Base-by-base conservation (phyloP, 495 filamentous ascomycete genomes). In the Beverwykella pulmonaria region DNA sequence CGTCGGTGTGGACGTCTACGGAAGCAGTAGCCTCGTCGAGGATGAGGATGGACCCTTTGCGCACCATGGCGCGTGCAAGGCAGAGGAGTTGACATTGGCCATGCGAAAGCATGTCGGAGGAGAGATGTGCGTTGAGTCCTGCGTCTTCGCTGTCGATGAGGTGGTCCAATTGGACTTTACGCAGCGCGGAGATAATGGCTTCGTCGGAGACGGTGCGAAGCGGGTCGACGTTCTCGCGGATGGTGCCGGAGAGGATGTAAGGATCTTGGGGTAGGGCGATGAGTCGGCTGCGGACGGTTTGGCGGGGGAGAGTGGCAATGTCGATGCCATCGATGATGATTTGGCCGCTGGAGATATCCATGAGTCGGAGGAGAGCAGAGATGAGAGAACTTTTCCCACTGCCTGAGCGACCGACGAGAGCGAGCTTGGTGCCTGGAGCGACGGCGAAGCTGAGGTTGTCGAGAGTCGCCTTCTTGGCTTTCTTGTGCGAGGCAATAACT, bases 31-130 rank as follows among this genome's bases (percentile, higher is more conserved):
- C 92, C 77, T 97, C 92, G 72, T 97, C 92, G 10, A 97, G 82
- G 9, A 97, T 86, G 84, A 97, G 88, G 63, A 97, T 88, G 70
- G 90, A 90, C 12, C 91, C 90, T 0, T 86, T 83, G 4, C 86
- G 80, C 30, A 95, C 87, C 71, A 96, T 93, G 36, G 92, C 92
- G 6, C 92, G 88, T 0, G 92, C 92, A 0, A 97, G 86, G 69
- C 92, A 94, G 14, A 97, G 84, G 0, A 96, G 89, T 72, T 97
- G 92, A 5, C 91, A 83, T 74, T 97, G 92, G 2, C 92, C 92
- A 71, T 95, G 92, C 0, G 89, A 92, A 12, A 97, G 83, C 58
- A 67, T 61, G 39, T 67, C 63, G 29, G 25, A 17, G 20, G 32
- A 41, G n/a, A 60, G 67, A 92, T 94, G 3, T 87, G 82, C 0